Percentiles rank a stretch among this genome's conserved stretches.
Conservation (phyloP, 2,329 filamentous ascomycete genomes). For the Nothopassalora personata region DNA sequence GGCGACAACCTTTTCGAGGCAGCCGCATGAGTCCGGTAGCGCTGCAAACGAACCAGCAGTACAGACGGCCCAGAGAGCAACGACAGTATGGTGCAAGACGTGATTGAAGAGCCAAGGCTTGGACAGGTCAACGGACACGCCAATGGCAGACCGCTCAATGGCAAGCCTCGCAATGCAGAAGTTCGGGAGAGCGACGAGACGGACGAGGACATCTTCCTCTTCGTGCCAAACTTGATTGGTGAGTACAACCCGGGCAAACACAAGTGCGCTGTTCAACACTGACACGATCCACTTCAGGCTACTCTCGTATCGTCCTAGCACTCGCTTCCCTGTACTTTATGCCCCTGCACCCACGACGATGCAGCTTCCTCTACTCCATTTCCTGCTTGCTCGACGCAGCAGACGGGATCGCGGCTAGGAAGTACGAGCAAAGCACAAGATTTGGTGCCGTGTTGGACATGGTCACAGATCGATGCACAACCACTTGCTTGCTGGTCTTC, state of each 20-base stretch:
- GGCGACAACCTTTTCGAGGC: not conserved
- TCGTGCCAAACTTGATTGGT: conserved; percentile 51
- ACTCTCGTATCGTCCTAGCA: conserved; percentile 54
- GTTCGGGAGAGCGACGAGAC: conserved; percentile 16
- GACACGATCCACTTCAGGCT: conserved; percentile 34
- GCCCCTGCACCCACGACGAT: conserved; percentile 95
- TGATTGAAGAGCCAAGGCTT: conserved; percentile 18
- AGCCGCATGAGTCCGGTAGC: not conserved
- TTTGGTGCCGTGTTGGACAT: conserved; percentile 98
- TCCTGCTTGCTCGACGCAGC: conserved; percentile 94
- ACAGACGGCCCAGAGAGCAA: not conserved
- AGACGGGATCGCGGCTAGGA: conserved; percentile 85
- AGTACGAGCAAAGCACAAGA: conserved; percentile 83
- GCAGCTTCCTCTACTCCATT: conserved; percentile 82
- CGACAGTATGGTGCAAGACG: conserved; percentile 21
- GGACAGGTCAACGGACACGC: conserved; percentile 13
- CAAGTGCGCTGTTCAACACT: not conserved
- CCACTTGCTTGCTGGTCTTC: conserved; percentile 90
- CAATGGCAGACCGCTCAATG: conserved; percentile 21
- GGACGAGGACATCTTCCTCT: conserved; percentile 52
- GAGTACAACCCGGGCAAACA: conserved; percentile 10
- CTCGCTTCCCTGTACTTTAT: conserved; percentile 96
- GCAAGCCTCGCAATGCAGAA: conserved; percentile 14
- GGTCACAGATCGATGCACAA: conserved; percentile 98
- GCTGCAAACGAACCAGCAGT: not conserved